Base-by-base conservation (phyloP, 2,329 filamentous ascomycete species). In the Colletotrichum endophyticum region DNA sequence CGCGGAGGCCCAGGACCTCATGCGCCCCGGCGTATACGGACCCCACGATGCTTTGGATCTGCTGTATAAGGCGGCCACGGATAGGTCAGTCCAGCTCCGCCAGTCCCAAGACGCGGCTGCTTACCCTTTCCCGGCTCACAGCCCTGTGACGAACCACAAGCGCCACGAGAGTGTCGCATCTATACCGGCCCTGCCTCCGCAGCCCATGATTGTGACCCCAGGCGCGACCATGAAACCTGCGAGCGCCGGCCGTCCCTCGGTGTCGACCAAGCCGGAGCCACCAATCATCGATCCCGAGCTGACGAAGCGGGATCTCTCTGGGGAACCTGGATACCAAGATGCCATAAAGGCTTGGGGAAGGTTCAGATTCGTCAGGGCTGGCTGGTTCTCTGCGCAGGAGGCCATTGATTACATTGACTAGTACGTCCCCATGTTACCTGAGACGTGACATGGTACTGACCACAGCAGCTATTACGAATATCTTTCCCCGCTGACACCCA, bases 381-480 rank as follows among this genome's bases (percentile, higher is more conserved):
- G 97, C 12, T 99, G 96, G 96, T 97, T 99, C 84, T 98, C 96
- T 0, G 95, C 96, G 1, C 93, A 95, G 79, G 97, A 99, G 85
- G 96, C 95, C 27, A 96, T 99, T 84, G 93, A 94, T 59, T 99
- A 99, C 82, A 95, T 99, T 78, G 94, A 96, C 83, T 99, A 99
- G 93, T 95, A 89, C 81, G 92, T 44, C 22, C 19, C 53, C 61
- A 13, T 27, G 53, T 5, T 8, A 2, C 49, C 19, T 13, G 16
- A 16, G 1, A 8, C n/a, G 16, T n/a, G 25, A 11, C 2, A 22
- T 5, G 13, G 9, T 27, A 22, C 64, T 56, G 72, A 80, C 68
- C 81, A 56, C 22, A 68, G 49, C 78, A 95, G 94, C 85, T 99
- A 98, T 86, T 99, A 98, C 86, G 92, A 94, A 80, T 95, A 96